These are phyloP conservation scores for Lindgomyces ingoldianus DNA, from an alignment of 495 filamentous ascomycete genomes.

Conservation along the genomic window DNA sequence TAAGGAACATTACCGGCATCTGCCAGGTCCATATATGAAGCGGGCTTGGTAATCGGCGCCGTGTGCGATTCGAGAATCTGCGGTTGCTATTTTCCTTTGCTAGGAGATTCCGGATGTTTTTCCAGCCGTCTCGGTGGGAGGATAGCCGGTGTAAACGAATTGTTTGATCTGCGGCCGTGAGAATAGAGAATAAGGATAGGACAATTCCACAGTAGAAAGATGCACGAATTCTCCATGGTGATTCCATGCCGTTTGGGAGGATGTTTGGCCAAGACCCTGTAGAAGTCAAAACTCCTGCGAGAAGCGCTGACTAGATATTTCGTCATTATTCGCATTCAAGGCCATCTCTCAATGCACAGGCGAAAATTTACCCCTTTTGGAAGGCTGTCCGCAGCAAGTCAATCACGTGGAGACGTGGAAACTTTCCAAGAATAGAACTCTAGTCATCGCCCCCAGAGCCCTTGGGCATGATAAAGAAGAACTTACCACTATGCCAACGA, in stretches of 20 bases:
- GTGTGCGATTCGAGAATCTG: not conserved
- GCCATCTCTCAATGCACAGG: no score
- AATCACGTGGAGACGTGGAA: no score
- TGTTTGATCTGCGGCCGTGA: constrained; percentile 38
- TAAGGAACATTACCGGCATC: constrained; percentile 38
- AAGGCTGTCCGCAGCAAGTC: no score
- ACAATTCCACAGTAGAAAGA: constrained; percentile 40
- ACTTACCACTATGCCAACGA: constrained; percentile 41
- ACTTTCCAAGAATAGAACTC: no score
- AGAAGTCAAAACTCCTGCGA: constrained; percentile 37
- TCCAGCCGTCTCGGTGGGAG: constrained; percentile 28
- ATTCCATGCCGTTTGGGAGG: constrained; percentile 21
- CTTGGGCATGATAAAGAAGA: not conserved
- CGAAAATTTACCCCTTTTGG: no score
- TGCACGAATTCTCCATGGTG: constrained; percentile 37
- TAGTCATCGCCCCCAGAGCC: no score
- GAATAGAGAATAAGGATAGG: constrained; percentile 35
- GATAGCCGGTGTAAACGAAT: constrained; percentile 40
- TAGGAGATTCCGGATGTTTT: constrained; percentile 33
- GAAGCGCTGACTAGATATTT: constrained; percentile 31
- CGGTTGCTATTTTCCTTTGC: not conserved
- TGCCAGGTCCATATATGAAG: constrained; percentile 40
- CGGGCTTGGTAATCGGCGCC: constrained; percentile 17
- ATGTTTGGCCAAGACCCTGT: constrained; percentile 42
- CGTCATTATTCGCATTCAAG: no score